Conservation (phyloP, 805 yeast genomes). For the Lipomyces sp. region DNA sequence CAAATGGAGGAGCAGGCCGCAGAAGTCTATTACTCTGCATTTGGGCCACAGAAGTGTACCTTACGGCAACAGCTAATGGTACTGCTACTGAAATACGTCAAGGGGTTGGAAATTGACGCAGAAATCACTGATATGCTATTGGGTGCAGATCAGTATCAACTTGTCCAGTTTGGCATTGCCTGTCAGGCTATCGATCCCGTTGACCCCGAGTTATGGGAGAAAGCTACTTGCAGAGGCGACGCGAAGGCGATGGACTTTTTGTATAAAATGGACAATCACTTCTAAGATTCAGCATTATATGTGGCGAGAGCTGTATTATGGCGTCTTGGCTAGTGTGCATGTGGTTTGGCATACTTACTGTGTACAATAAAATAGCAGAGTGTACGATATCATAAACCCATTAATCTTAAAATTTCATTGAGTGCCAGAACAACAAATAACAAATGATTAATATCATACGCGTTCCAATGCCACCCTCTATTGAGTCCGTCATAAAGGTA, state of each 20-base stretch:
- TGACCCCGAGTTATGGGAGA: conserved; percentile 28
- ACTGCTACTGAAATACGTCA: conserved; percentile 10
- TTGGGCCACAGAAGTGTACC: conserved; percentile 8
- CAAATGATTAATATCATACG: neutral
- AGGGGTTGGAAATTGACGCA: conserved; percentile 18
- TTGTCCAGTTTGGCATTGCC: conserved; percentile 18
- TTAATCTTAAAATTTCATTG: neutral
- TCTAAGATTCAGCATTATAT: neutral
- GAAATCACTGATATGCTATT: conserved; percentile 23
- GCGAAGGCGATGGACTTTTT: conserved; percentile 24
- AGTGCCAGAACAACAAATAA: neutral
- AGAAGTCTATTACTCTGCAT: neutral
- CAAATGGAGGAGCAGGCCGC: neutral
- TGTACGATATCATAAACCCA: neutral
- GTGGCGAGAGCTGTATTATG: neutral
- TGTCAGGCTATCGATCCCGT: conserved; percentile 8
- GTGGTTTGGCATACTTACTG: neutral
- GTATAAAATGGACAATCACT: conserved; percentile 7
- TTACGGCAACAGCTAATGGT: neutral
- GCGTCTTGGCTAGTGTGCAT: neutral
- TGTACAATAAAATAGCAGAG: neutral
- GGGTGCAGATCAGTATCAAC: conserved; percentile 16
- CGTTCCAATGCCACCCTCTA: conserved; percentile 7
- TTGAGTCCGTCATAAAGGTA: conserved; percentile 4
- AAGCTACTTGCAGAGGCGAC: conserved; percentile 26